These are phyloP conservation scores for Cyphellophora attinorum DNA, from an alignment of 2,329 filamentous ascomycete genomes.

Conservation along the genomic window DNA sequence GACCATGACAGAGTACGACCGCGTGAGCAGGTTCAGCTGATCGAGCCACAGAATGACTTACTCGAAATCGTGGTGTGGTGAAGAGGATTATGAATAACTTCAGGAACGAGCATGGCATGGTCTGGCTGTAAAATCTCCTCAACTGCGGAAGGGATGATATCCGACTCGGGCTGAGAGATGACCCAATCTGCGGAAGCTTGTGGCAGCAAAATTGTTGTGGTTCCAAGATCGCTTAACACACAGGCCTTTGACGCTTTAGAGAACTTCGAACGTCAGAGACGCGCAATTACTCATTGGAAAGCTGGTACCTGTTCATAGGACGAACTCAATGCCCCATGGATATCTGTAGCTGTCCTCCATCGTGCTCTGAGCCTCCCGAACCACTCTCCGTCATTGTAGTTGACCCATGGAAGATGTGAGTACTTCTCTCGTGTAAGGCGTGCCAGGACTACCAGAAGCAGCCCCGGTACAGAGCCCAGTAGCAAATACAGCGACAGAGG, in stretches of 20 bases:
- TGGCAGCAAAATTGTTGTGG: slow-evolving; percentile 24
- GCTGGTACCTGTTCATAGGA: slow-evolving; percentile 9
- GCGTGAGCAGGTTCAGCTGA: no score
- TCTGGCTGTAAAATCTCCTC: slow-evolving; percentile 28
- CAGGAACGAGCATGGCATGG: slow-evolving; percentile 27
- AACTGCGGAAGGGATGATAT: slow-evolving; percentile 28
- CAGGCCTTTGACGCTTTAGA: slow-evolving; percentile 9
- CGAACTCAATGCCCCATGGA: slow-evolving; percentile 7
- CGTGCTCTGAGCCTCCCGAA: slow-evolving; percentile 8
- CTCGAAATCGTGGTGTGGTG: slow-evolving; percentile 34
- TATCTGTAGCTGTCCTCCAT: slow-evolving; percentile 7
- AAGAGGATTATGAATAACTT: slow-evolving; percentile 27
- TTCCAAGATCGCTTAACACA: slow-evolving; percentile 7
- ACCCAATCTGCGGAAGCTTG: slow-evolving; percentile 28
- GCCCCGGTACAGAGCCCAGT: no score
- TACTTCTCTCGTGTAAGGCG: no score
- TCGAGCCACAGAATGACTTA: no score
- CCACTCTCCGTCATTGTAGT: slow-evolving; percentile 7
- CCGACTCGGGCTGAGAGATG: slow-evolving; percentile 30
- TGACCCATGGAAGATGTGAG: slow-evolving; percentile 12
- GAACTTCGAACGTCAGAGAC: slow-evolving; percentile 6
- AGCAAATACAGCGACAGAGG: no score
- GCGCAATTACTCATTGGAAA: not conserved
- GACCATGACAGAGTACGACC: no score
- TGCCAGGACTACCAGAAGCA: no score